Base-by-base conservation (phyloP, 2,329 filamentous ascomycete genomes). In the Onygena corvina region DNA sequence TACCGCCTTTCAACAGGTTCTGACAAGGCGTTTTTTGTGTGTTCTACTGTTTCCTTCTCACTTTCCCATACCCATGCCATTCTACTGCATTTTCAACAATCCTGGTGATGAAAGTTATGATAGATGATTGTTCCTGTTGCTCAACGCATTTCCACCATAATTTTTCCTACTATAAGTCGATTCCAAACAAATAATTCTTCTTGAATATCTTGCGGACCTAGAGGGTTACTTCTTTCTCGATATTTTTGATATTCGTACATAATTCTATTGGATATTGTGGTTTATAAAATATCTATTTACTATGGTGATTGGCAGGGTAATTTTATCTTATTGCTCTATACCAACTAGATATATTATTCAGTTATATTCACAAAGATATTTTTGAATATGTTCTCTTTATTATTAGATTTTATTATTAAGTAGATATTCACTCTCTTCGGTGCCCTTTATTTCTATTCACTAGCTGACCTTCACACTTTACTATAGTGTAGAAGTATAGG, bases 1-100 rank as follows among this genome's bases (percentile, higher is more conserved):
- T 7, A n/a, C 18, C 36, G 35, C 52, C 52, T 53, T 50, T 53
- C 52, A 53, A 53, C 52, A 53, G 50, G 52, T 46, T 31, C 25
- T 25, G 21, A 33, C 12, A 20, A 9, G 52, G 52, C 46, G 52
- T 53, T 51, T 27, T 34, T 34, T 46, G n/a, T 45, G 25, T 14
- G 8, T 31, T 31, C 3, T 11, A 31, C 8, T 45, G 27, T n/a
- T 12, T 27, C 33, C 33, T 8, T 38, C 3, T 18, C 16, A 23
- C 1, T 27, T 27, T 27, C 9, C 9, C 38, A 14, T 25, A 27
- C 38, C 38, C 38, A 42, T 42, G 8, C 20, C 11, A 42, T n/a
- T 42, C 27, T 42, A 42, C 21, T 42, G 12, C 38, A 2, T 46
- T 30, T 46, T 46, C 42, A 46, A 46, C 42, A 46, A 33, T 21